Conservation (phyloP, 805 yeast species). For the Barnettozyma sp. region DNA sequence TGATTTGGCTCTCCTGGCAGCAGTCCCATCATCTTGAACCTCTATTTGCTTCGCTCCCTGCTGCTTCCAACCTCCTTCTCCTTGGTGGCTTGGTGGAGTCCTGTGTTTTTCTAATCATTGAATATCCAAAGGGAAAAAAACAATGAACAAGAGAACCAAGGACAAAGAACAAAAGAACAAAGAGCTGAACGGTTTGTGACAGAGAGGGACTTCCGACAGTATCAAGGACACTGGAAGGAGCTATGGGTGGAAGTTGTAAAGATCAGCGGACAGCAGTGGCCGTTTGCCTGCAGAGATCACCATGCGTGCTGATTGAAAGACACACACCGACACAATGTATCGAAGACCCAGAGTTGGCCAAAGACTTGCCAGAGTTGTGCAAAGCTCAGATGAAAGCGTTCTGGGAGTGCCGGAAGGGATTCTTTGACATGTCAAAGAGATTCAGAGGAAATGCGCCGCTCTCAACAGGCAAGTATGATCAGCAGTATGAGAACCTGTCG, state of each 20-base stretch:
- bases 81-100: no score
- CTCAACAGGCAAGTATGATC: conserved; percentile 89
- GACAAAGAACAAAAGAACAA: conserved; percentile 4
- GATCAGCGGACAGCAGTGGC: conserved; percentile 96
- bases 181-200: conserved; percentile 9
- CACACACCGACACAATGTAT: conserved; percentile 86
- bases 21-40: conserved; percentile 49
- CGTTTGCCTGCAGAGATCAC: conserved; percentile 90
- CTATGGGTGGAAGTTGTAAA: conserved; percentile 67
- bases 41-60: no score
- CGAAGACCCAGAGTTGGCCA: conserved; percentile 67
- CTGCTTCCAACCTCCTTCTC: no score
- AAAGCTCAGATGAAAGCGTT: conserved; percentile 78
- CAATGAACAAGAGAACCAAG: conserved; percentile 1
- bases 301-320: conserved; percentile 88
- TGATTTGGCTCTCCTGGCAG: conserved; percentile 83
- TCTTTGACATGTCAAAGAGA: conserved; percentile 85
- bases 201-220: neutral
- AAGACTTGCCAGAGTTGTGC: conserved; percentile 82
- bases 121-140: neutral
- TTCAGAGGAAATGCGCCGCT: conserved; percentile 91
- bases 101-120: conserved; percentile 17
- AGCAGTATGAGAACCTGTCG: conserved; percentile 71
- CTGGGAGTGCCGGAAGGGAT: conserved; percentile 85
- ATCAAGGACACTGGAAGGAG: neutral